Conservation (phyloP, 2,329 filamentous ascomycete species). For the Paraconiothyrium sp. region DNA sequence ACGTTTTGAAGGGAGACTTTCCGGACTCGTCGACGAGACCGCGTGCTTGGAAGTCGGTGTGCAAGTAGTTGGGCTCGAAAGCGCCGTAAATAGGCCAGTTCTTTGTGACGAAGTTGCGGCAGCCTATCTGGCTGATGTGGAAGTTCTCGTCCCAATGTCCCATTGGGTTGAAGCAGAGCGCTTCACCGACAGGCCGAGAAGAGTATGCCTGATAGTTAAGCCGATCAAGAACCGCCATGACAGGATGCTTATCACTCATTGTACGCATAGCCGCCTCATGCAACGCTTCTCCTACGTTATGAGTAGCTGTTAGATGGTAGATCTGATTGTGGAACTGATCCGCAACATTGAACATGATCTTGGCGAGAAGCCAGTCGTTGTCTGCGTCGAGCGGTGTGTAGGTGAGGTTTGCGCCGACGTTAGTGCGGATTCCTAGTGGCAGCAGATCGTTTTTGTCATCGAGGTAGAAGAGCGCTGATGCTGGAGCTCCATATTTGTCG, state of each 20-base stretch:
- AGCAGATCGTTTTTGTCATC: conserved; percentile 8
- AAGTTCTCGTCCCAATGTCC: conserved; percentile 19
- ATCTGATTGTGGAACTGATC: conserved; percentile 15
- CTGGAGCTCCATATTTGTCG: conserved; percentile 15
- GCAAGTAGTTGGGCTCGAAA: conserved; percentile 16
- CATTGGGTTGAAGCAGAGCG: conserved; percentile 13
- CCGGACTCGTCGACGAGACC: conserved; percentile 12
- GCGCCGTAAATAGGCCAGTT: conserved; percentile 11
- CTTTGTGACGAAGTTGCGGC: conserved; percentile 17
- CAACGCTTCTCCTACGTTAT: conserved; percentile 17
- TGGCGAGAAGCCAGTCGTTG: conserved; percentile 17
- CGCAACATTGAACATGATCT: conserved; percentile 18
- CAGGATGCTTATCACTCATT: conserved; percentile 15
- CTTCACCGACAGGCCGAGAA: conserved; percentile 15
- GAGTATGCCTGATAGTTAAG: conserved; percentile 16
- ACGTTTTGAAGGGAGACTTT: conserved; percentile 6
- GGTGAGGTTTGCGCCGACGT: conserved; percentile 14
- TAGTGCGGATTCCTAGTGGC: conserved; percentile 12
- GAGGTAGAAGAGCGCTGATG: conserved; percentile 15
- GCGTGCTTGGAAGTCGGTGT: conserved; percentile 8
- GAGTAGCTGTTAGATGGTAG: conserved; percentile 17
- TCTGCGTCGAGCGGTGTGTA: conserved; percentile 12
- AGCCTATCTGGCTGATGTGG: conserved; percentile 16
- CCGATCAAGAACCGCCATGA: conserved; percentile 15
- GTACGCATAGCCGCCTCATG: conserved; percentile 20